Evolutionary conservation across 345 rosid genomes (phyloP).

Genomic region (Camelina hispida): DNA sequence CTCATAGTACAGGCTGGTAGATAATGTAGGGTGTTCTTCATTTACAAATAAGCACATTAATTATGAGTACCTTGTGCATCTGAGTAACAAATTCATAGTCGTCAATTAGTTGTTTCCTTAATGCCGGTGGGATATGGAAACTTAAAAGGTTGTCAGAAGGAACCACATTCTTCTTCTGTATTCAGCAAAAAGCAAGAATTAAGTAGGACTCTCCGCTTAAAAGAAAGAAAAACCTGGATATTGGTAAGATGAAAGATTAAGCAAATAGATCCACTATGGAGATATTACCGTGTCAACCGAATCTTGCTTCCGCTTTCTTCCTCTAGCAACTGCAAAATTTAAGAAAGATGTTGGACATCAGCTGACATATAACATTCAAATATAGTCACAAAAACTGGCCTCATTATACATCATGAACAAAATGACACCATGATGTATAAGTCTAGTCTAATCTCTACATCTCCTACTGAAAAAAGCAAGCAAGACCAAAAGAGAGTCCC

Average conservation of each 20-base stretch:
- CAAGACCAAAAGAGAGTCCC: background rate
- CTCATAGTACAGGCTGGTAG: constrained; percentile 47
- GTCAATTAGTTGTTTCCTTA: constrained; percentile 82
- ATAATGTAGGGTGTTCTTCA: background rate
- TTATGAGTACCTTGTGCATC: constrained; percentile 67
- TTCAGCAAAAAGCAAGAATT: constrained; percentile 24
- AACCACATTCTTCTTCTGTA: constrained; percentile 57
- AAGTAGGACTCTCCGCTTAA: background rate
- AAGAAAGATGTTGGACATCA: constrained; percentile 1
- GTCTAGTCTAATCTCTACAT: background rate
- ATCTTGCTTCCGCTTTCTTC: constrained; percentile 70
- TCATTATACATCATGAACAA: background rate
- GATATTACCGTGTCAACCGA: constrained; percentile 50
- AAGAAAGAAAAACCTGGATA: background rate
- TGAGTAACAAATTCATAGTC: constrained; percentile 82
- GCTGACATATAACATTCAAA: constrained; percentile 2
- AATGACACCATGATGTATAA: background rate
- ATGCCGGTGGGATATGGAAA: constrained; percentile 65
- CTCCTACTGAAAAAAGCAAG: background rate
- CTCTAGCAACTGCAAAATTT: constrained; percentile 50
- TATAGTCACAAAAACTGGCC: background rate
- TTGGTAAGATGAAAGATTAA: constrained; percentile 3
- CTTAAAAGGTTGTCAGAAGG: constrained; percentile 57
- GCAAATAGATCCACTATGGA: background rate
- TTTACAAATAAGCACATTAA: background rate